A percentile compares a stretch with the other conserved stretches of the same genome.
Evolutionary conservation across 768 basidiomycete species (phyloP).

Genomic region (Pulveroboletus sp.): DNA sequence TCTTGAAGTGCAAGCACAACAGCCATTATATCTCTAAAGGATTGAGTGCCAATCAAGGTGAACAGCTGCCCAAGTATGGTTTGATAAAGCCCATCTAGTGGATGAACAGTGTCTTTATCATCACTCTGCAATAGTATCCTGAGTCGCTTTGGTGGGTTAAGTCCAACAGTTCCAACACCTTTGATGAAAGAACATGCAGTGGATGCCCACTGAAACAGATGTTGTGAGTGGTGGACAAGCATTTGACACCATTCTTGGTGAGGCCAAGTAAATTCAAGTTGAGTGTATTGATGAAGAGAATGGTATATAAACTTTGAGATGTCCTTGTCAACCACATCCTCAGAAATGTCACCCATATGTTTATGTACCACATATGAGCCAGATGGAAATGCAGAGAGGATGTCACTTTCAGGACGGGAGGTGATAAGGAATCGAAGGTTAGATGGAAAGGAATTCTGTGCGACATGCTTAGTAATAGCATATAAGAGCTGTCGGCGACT

Average conservation of each 20-base stretch:
- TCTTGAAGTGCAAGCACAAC: conserved; percentile 8
- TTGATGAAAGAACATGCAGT: neutral
- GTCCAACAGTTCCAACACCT: neutral
- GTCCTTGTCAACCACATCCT: neutral
- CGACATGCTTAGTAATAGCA: neutral
- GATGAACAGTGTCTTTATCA: neutral
- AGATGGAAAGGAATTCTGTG: neutral
- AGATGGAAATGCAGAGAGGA: neutral
- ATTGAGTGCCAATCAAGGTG: neutral
- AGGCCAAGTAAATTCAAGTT: neutral
- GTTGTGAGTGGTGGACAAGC: conserved; percentile 17
- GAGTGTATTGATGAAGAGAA: neutral
- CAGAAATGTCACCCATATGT: neutral
- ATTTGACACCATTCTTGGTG: conserved; percentile 12
- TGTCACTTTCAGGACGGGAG: neutral
- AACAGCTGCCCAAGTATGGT: neutral
- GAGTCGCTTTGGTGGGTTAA: neutral
- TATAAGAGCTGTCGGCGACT: neutral
- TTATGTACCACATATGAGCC: neutral
- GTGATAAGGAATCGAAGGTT: neutral
- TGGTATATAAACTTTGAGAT: neutral
- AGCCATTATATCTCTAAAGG: neutral
- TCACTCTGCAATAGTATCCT: neutral
- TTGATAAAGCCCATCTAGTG: neutral
- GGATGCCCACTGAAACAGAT: conserved; percentile 13